Conservation (phyloP, 116 monocot genomes). For the Cymodocea nodosa region DNA sequence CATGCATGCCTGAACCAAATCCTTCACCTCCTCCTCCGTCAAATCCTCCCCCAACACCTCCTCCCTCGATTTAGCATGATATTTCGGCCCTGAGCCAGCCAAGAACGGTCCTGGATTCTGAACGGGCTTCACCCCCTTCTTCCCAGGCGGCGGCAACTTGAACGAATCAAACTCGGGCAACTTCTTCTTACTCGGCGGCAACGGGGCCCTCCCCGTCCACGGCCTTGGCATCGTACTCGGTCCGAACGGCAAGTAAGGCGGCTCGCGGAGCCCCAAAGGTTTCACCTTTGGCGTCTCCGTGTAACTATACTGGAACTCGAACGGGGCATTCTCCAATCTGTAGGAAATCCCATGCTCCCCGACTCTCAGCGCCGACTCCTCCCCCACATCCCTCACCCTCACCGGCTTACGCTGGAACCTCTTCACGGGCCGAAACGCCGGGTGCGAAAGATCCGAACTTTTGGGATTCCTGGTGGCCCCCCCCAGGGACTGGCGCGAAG, state of each 20-base stretch:
- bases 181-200: constrained; percentile 76
- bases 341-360: constrained; percentile 64
- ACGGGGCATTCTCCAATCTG: constrained; percentile 54
- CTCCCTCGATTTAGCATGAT: constrained; percentile 47
- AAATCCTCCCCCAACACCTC: constrained; percentile 79
- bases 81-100: constrained; percentile 49
- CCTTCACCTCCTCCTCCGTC: constrained; percentile 57
- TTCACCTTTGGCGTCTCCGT: constrained; percentile 88
- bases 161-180: constrained; percentile 92
- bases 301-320: constrained; percentile 96
- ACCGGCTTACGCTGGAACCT: constrained; percentile 1
- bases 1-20: constrained; percentile 45
- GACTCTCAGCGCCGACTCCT: constrained; percentile 29
- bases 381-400: constrained; percentile 7
- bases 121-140: constrained; percentile 96
- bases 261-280: constrained; percentile 77
- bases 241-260: constrained; percentile 75
- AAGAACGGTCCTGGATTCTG: constrained; percentile 83
- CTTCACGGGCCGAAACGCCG: constrained; percentile 34
- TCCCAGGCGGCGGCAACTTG: constrained; percentile 55
- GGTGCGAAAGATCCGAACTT: constrained; percentile 18
- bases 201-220: constrained; percentile 79
- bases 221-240: constrained; percentile 74
- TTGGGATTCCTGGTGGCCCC: background rate
- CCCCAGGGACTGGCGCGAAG: background rate